Evolutionary conservation across 2,329 filamentous ascomycete genomes (phyloP).

Genomic region (Venturia effusa): DNA sequence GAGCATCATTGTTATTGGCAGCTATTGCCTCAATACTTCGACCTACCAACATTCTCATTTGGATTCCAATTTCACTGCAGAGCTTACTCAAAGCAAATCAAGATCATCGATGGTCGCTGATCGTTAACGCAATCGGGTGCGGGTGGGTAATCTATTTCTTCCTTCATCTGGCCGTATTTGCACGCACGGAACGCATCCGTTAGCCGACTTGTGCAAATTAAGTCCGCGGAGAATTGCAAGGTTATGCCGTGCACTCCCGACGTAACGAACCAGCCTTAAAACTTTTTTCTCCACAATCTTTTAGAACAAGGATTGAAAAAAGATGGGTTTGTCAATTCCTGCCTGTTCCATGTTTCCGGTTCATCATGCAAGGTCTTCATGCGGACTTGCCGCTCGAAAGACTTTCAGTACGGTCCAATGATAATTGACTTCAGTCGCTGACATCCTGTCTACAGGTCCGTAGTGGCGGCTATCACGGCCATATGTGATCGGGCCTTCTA

Average conservation of each 20-base stretch:
- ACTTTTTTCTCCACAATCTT: slow-evolving; percentile 7
- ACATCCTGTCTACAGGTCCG: slow-evolving; percentile 27
- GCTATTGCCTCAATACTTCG: slow-evolving; percentile 75
- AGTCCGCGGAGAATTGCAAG: not conserved
- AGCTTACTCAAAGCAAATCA: slow-evolving; percentile 36
- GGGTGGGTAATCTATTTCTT: slow-evolving; percentile 21
- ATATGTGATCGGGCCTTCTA: slow-evolving; percentile 71
- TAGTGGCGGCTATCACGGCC: slow-evolving; percentile 52
- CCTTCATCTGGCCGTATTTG: not conserved
- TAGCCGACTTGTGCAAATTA: not conserved
- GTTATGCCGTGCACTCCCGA: not conserved
- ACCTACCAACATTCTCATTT: slow-evolving; percentile 82
- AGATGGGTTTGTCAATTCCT: not conserved
- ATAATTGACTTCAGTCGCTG: not conserved
- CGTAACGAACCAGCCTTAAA: slow-evolving; percentile 2
- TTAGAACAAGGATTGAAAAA: not conserved
- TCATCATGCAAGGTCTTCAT: not conserved
- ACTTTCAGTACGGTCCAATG: not conserved
- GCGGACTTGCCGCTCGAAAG: not conserved
- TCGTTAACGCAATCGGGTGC: slow-evolving; percentile 55
- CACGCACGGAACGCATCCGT: not conserved
- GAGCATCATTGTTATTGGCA: slow-evolving; percentile 59
- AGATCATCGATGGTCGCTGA: slow-evolving; percentile 39
- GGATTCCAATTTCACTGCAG: slow-evolving; percentile 55
- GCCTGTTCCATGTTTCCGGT: not conserved